Percentiles rank a stretch among this genome's conserved stretches.
Evolutionary conservation across 306 rosid genomes (phyloP).

Genomic region (Cucumis melo): DNA sequence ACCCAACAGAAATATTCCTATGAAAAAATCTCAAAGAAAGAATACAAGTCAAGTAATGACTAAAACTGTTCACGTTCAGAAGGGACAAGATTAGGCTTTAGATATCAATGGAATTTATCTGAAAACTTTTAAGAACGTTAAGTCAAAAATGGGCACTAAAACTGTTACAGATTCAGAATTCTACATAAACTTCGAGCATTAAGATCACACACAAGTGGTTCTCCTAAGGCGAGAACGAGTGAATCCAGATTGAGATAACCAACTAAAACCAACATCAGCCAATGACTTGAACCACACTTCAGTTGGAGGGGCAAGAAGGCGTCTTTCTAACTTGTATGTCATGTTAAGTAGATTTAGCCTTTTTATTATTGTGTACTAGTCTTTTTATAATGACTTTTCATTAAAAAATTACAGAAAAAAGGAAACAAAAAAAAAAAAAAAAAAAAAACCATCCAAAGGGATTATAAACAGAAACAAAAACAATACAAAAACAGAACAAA

Average conservation of each 20-base stretch:
- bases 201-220: background rate
- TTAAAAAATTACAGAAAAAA: no score
- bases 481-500: no score
- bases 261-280: background rate
- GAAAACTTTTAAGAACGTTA: background rate
- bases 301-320: background rate
- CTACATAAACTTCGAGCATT: background rate
- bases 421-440: background rate
- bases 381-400: no score
- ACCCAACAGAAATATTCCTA: no score
- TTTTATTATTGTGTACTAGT: background rate
- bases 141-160: background rate
- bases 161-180: background rate
- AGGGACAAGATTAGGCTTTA: background rate
- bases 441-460: background rate
- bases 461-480: no score
- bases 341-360: background rate
- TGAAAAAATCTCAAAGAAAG: background rate
- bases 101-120: background rate
- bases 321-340: background rate
- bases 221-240: background rate
- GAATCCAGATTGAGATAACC: background rate
- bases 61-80: background rate
- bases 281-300: background rate
- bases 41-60: background rate